Evolutionary conservation across 345 rosid species (phyloP).

Genomic region (Eucalyptus leucophloia): DNA sequence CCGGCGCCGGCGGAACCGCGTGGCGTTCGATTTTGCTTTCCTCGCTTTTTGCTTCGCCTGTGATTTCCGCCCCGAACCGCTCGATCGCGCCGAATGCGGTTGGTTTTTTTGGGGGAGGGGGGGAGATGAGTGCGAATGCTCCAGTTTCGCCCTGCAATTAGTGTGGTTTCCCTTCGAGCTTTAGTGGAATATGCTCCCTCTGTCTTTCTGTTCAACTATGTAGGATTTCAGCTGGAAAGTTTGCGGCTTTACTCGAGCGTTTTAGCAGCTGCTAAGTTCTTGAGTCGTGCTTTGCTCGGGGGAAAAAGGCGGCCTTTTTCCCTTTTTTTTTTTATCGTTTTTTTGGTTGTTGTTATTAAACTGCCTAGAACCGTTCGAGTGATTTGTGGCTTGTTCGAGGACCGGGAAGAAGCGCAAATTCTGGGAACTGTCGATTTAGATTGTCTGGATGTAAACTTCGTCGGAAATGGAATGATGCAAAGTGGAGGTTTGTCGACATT

Average conservation of each 20-base stretch:
- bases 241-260: neutral
- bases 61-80: neutral
- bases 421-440: neutral
- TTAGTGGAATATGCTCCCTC: neutral
- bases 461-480: neutral
- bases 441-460: neutral
- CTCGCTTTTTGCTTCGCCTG: neutral
- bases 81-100: neutral
- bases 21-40: neutral
- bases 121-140: neutral
- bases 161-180: neutral
- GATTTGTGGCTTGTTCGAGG: neutral
- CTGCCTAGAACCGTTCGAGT: neutral
- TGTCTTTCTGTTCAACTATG: neutral
- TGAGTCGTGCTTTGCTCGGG: neutral
- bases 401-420: neutral
- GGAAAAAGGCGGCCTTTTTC: neutral
- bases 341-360: neutral
- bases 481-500: neutral
- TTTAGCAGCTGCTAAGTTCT: neutral
- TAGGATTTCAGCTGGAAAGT: neutral
- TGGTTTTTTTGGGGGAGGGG: too few species aligned
- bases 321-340: neutral
- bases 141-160: neutral
- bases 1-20: neutral